Base-by-base conservation (phyloP, 2,329 filamentous ascomycete genomes). In the Tolypocladium ovalisporum region DNA sequence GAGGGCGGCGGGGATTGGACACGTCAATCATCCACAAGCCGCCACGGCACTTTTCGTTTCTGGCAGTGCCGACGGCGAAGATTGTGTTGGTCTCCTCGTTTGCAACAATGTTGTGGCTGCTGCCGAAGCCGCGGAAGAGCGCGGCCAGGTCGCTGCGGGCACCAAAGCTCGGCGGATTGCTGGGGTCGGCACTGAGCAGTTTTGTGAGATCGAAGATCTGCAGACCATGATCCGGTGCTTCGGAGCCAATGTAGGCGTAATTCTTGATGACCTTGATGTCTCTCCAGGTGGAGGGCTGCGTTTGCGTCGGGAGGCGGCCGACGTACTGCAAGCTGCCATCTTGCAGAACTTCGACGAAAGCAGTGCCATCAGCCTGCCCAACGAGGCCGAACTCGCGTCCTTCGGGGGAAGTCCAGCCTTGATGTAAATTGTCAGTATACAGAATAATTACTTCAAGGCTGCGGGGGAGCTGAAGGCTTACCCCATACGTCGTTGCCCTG, bases 121-220 rank as follows among this genome's bases (percentile, higher is more conserved):
- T 71, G 22, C 79, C 79, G 1, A 69, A 56, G 59, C 66, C 67
- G 6, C 60, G 64, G 62, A 71, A 75, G 59, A 68, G 69, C 1
- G 70, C 70, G 0, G 70, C 69, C 2, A 76, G 64, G 17, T 75
- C 73, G 6, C 61, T 64, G 49, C 65, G 63, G 13, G 65, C 66
- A 62, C 63, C 64, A 52, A 73, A 75, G n/a, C 61, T 62, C 56
- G 64, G 65, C 36, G 68, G 73, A 19, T 67, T 69, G 6, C 73
- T 64, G 0, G 76, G 72, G 63, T 78, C 68, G 52, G 81, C 66
- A 17, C 68, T 68, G n/a, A 78, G 65, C 4, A 83, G 72, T 69
- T 70, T 83, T 61, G 71, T 78, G 72, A 85, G 74, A 62, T 86
- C 82, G 58, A 86, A 86, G 65, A 86, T 79, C 67, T 86, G 83